phyloP scores from a whole-genome alignment of 2,329 filamentous ascomycete species.

The Zymoseptoria pseudotritici region DNA sequence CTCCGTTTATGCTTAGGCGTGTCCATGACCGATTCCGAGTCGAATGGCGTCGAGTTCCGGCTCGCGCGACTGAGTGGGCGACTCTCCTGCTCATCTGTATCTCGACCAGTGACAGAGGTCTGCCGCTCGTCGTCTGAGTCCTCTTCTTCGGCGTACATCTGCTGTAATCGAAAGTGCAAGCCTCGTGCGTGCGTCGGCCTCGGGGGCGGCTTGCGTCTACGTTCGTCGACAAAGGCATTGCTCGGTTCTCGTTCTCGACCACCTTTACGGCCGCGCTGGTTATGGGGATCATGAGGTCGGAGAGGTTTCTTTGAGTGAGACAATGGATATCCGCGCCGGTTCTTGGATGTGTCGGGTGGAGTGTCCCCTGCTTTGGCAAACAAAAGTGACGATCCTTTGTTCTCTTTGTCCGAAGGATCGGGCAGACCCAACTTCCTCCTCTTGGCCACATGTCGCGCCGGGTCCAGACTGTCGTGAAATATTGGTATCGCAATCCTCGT shows the following conservation, averaged over 20 bases:
- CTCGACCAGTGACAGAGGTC: constrained; percentile 55
- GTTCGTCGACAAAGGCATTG: constrained; percentile 50
- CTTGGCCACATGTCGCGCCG: constrained; percentile 70
- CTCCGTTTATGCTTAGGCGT: constrained; percentile 40
- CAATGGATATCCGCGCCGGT: constrained; percentile 34
- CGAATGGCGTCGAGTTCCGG: constrained; percentile 46
- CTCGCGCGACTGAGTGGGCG: constrained; percentile 66
- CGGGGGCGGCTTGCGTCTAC: constrained; percentile 43
- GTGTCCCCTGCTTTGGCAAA: constrained; percentile 50
- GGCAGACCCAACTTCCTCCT: constrained; percentile 70
- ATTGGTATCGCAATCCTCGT: constrained; percentile 75
- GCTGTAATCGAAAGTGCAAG: constrained; percentile 70
- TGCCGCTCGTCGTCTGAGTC: constrained; percentile 71
- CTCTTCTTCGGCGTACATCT: constrained; percentile 67
- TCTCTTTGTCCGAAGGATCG: constrained; percentile 52
- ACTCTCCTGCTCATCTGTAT: constrained; percentile 81
- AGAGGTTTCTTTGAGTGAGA: constrained; percentile 34
- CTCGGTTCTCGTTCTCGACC: constrained; percentile 28
- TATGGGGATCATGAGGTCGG: constrained; percentile 39
- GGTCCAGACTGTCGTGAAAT: constrained; percentile 75
- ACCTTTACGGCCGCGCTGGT: constrained; percentile 31
- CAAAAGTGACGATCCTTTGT: constrained; percentile 43
- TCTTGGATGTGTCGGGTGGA: constrained; percentile 57
- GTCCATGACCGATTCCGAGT: constrained; percentile 39
- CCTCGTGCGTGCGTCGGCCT: constrained; percentile 62